These are phyloP conservation scores for Chrysopogon serrulatus DNA, from an alignment of 176 grass and related monocot genomes.

Conservation along the genomic window DNA sequence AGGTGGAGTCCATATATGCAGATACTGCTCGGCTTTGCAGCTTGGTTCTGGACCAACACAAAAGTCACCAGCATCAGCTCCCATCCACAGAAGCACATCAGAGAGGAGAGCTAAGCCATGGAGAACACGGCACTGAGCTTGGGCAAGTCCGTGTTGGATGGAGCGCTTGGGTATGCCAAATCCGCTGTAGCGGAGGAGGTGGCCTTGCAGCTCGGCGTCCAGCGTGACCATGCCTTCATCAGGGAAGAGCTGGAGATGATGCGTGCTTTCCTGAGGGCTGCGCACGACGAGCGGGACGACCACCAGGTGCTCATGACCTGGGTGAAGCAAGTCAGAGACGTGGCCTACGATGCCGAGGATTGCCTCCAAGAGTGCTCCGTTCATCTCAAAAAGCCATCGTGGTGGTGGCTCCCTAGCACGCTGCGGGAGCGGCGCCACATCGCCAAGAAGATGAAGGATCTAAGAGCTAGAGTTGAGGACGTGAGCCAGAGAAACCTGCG, in stretches of 20 bases:
- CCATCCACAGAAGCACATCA: too few species aligned
- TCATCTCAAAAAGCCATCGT: not conserved
- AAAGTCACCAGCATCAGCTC: too few species aligned
- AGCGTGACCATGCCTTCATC: not conserved
- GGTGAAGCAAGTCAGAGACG: not conserved
- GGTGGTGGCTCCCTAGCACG: not conserved
- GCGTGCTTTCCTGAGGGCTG: not conserved
- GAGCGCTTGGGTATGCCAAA: not conserved
- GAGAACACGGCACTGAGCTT: not conserved
- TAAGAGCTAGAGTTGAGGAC: constrained; percentile 3
- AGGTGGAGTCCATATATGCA: too few species aligned
- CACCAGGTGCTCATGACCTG: not conserved
- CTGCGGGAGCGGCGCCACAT: not conserved
- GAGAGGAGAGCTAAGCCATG: not conserved
- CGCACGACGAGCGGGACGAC: not conserved
- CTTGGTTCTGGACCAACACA: too few species aligned
- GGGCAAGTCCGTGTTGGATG: not conserved
- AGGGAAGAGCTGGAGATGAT: constrained; percentile 1
- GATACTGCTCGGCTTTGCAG: too few species aligned
- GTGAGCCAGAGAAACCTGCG: constrained; percentile 9
- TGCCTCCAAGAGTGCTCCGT: not conserved
- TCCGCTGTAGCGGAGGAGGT: not conserved
- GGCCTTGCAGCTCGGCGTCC: not conserved
- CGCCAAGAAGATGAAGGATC: constrained; percentile 1
- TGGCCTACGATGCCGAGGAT: not conserved